Base-by-base conservation (phyloP, 2,329 filamentous ascomycete genomes). In the Colletotrichum camelliae region DNA sequence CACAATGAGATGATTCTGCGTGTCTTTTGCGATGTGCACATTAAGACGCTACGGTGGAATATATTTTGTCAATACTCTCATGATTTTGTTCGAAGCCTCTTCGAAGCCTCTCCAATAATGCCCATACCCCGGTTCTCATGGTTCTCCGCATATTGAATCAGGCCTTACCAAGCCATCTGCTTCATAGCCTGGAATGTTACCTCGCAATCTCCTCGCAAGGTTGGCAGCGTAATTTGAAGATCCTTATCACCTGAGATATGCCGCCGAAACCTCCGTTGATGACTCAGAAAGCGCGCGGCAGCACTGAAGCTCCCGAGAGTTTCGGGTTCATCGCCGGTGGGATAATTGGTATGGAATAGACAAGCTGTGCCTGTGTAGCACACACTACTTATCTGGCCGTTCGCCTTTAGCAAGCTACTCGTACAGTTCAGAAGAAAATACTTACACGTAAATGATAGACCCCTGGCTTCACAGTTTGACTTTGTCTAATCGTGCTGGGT, bases 41-140 rank as follows among this genome's bases (percentile, higher is more conserved):
- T 21, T 21, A 1, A 52, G 43, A 21, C 1, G 0, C 1, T 48
- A 52, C 43, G 0, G 43, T 13, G 43, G n/a, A 52, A 52, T 21
- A 0, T 7, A 52, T 52, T n/a, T n/a, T 52, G 2, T 52, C 0
- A 21, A 0, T 52, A 21, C 43, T 21, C 43, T 52, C 43, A 21
- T 52, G n/a, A 52, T 5, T 52, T 52, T 21, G 0, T 21, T 21
- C 4, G 0, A 52, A 52, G 39, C 5, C 39, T 43, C 9, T 43
- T 21, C 4, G 0, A 48, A 48, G 39, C 5, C 39, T 48, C 9
- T 48, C 18, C 18, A 48, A 48, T 48, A 48, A 48, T 48, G 18
- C 43, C 43, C 43, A 21, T 4, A 16, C 12, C 10, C n/a, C 43
- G n/a, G 43, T 13, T 52, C 10, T 52, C 43, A 52, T 21, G 10